Evolutionary conservation across 306 rosid species (phyloP), one percentile per base, ranked within the genome.

Genomic region (Ochetophila trinervis): DNA sequence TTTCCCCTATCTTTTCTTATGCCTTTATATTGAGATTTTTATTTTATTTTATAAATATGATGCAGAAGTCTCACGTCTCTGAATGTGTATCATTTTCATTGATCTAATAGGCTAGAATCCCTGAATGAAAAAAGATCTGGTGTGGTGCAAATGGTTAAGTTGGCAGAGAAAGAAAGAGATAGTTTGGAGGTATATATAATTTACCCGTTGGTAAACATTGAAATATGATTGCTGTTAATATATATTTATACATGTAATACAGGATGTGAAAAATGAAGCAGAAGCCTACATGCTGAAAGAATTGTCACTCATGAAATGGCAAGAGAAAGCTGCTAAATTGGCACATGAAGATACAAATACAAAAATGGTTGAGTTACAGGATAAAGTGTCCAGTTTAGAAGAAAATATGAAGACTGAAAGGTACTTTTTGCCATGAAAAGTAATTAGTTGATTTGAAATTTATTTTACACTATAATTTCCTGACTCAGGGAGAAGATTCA

Each of bases 91-190:
- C 30, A 47, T 70, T 60, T 24, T 69, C 69, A 62, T 74, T 81
- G 76, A 57, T 77, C 48, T 64, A 69, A 47, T 70, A 93, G 99
- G 87, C 79, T 93, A 63, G 99, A 93, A 70, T 72, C 87, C 61
- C 86, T 90, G 60, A 90, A 87, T 57, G 99, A 93, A 76, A 87
- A 79, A 77, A 83, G 97, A 78, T 74, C 99, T 14, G 90, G 99
- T 34, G 97, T 87, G 75, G 97, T 89, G 60, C 96, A 93, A 81
- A 93, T 93, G 96, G 99, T 93, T 65, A 93, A 90, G 88, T 83
- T 93, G 68, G 88, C 99, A 13, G 99, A 90, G 85, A 93, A 90
- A 82, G 97, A 93, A 83, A 93, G 91, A 79, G 94, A 93, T 69
- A 68, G 87, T 67, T 82, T 90, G 82, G 99, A 93, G 97, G 99